A percentile compares a stretch with the other conserved stretches of the same genome.
These are phyloP conservation scores for Rhamnella rubrinervis DNA, from an alignment of 331 rosid species.

Conservation along the genomic window DNA sequence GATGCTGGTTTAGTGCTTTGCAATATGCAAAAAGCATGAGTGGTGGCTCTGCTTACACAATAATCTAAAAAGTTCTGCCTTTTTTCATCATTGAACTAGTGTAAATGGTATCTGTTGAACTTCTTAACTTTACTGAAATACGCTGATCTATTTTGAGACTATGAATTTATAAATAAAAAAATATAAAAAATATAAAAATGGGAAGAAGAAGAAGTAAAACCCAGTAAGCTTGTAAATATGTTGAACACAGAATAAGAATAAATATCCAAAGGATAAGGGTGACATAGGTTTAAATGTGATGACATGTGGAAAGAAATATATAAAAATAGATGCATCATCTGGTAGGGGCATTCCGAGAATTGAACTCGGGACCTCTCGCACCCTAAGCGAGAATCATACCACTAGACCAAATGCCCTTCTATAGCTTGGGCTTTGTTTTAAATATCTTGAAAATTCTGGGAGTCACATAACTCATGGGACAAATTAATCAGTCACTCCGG, in stretches of 20 bases:
- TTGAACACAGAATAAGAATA: too few relatives aligned
- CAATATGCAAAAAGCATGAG: background rate
- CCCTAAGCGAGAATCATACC: slow-evolving; percentile 72
- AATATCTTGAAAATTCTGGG: too few relatives aligned
- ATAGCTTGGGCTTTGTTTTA: too few relatives aligned
- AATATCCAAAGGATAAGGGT: too few relatives aligned
- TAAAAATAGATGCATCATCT: too few relatives aligned
- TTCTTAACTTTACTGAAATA: slow-evolving; percentile 9
- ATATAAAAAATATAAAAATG: too few relatives aligned
- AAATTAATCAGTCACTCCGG: background rate
- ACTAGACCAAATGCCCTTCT: slow-evolving; percentile 38
- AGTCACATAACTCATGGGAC: background rate
- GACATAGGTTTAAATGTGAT: too few relatives aligned
- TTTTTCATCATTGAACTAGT: background rate
- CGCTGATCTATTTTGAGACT: slow-evolving; percentile 2
- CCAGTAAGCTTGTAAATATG: too few relatives aligned
- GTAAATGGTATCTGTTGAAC: slow-evolving; percentile 3
- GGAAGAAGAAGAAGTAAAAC: too few relatives aligned
- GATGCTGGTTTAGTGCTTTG: background rate
- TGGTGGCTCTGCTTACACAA: background rate
- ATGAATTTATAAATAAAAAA: too few relatives aligned
- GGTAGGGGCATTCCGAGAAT: slow-evolving; percentile 24
- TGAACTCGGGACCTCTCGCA: slow-evolving; percentile 50
- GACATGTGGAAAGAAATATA: too few relatives aligned
- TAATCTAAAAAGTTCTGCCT: background rate